phyloP scores from a whole-genome alignment of 257 asterid genomes.

The Solanum megistacrolobum region DNA sequence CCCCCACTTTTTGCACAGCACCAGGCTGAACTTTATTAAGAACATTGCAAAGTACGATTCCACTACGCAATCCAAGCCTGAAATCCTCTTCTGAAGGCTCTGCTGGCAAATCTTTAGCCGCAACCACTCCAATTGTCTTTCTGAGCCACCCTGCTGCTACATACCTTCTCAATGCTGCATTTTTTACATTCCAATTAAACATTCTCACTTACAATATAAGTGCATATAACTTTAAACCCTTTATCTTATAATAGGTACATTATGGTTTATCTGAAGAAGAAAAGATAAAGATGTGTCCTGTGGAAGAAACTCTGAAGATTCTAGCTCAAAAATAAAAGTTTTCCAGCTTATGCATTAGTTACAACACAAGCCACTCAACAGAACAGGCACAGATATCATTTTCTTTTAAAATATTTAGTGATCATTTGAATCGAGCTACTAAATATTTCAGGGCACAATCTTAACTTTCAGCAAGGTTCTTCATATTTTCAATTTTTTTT shows the following conservation, averaged over 20 bases:
- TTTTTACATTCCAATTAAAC: conserved; percentile 3
- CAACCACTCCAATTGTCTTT: conserved; percentile 80
- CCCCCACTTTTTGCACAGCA: conserved; percentile 65
- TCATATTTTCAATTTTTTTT: not conserved
- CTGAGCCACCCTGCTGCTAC: conserved; percentile 85
- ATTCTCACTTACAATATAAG: not conserved
- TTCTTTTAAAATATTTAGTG: not conserved
- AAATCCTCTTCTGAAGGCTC: conserved; percentile 91
- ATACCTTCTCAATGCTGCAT: conserved; percentile 81
- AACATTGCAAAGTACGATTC: conserved; percentile 82
- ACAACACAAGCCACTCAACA: not conserved
- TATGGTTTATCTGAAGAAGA: conserved; percentile 27
- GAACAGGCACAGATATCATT: not conserved
- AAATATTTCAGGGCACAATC: not conserved
- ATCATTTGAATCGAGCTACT: not conserved
- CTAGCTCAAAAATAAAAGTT: not conserved
- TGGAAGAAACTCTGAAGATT: not conserved
- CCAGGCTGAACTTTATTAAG: conserved; percentile 78
- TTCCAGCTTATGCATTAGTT: conserved; percentile 24
- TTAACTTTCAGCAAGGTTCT: not conserved
- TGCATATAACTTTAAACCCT: not conserved
- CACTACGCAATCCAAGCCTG: conserved; percentile 80
- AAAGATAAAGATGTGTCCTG: conserved; percentile 28
- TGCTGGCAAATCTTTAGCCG: conserved; percentile 83
- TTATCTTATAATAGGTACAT: conserved; percentile 24